Evolutionary conservation across 768 basidiomycete genomes (phyloP).

Genomic region (Termitomyces sp.): DNA sequence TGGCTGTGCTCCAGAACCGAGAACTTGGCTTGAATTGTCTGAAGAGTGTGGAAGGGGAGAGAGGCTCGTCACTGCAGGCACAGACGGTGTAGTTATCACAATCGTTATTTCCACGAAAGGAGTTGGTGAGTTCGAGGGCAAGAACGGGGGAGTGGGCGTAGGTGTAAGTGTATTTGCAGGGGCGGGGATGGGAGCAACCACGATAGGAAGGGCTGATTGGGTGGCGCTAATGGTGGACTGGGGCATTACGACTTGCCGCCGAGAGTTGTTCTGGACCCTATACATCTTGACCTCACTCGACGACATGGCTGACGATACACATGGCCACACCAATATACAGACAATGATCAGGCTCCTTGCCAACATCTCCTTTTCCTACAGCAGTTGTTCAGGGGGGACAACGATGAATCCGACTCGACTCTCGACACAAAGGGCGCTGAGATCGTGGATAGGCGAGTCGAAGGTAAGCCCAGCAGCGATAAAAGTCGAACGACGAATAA

Average conservation of each 20-base stretch:
- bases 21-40: background rate
- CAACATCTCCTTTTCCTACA: constrained; percentile 16
- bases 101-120: background rate
- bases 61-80: constrained; percentile 7
- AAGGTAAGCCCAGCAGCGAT: constrained; percentile 73
- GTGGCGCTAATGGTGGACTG: constrained; percentile 1
- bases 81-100: background rate
- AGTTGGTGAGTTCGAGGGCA: constrained; percentile 2
- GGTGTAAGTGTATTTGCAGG: background rate
- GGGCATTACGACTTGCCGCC: constrained; percentile 3
- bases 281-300: background rate
- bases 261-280: constrained; percentile 11
- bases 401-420: constrained; percentile 47
- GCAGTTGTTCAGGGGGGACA: constrained; percentile 37
- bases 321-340: background rate
- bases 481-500: constrained; percentile 75
- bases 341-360: constrained; percentile 6
- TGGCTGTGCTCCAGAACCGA: constrained; percentile 2
- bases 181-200: background rate
- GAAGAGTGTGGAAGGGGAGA: constrained; percentile 1
- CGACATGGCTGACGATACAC: constrained; percentile 6
- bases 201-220: background rate
- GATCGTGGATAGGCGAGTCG: constrained; percentile 57
- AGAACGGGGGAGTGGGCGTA: background rate
- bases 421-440: constrained; percentile 61